Base-by-base conservation (phyloP, 176 grass and related monocot genomes). In the Themeda triandra region DNA sequence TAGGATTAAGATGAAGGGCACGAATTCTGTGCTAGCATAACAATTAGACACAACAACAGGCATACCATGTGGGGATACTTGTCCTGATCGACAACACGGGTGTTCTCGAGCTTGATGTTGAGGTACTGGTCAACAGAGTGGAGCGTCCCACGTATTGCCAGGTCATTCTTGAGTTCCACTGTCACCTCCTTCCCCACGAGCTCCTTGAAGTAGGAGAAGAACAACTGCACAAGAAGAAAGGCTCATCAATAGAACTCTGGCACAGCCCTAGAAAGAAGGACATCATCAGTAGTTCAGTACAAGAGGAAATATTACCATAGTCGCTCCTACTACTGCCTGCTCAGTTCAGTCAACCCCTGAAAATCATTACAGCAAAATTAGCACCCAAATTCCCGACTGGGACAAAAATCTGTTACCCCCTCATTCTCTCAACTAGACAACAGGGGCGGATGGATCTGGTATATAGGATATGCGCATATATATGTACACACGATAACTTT, bases 61-160 rank as follows among this genome's bases (percentile, higher is more conserved):
- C 73, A 51, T 94, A 97, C 95, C 95, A 97, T 97, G 75, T 94
- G 86, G 45, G 95, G 92, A 31, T 92, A 97, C 84, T 97, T 94
- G 54, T 97, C 92, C 83, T 91, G 84, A 85, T 92, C 90, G 27
- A 97, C 95, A 46, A 97, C 88, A 3, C 90, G 88, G 11, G 92
- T 97, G 86, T 94, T 94, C 86, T 97, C 92, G 23, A 97, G 95
- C 90, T 97, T 94, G 88, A 97, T 97, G 81, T 97, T 97, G 77
- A 92, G 92, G 80, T 97, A 97, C 66, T 94, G 95, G 45, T 97
- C 95, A 10, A 97, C 95, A 23, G 92, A 97, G 80, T 94, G 92
- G 46, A 97, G 92, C 35, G 85, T 97, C 54, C 95, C 95, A 29
- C 90, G 79, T 62, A 97, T 97, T 9, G 92, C 92, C 75, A 97